Conservation (phyloP, 2,329 filamentous ascomycete species). For the Fusarium papillatum region DNA sequence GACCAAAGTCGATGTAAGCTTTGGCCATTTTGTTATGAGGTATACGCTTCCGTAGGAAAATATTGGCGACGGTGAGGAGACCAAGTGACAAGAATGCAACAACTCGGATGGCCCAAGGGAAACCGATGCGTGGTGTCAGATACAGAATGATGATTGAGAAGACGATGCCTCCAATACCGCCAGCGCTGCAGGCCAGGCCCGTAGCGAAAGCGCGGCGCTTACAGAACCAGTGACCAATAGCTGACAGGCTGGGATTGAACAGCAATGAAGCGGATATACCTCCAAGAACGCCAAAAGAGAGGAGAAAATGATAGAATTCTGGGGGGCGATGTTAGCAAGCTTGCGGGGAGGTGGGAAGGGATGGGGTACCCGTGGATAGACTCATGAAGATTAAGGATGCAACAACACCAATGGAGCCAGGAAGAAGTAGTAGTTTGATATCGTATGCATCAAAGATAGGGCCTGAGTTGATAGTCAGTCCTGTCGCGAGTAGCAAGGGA, state of each 20-base stretch:
- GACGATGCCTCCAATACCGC: conserved; percentile 69
- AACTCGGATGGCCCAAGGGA: conserved; percentile 48
- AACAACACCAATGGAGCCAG: conserved; percentile 69
- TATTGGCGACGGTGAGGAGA: conserved; percentile 44
- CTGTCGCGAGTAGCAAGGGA: too few species aligned
- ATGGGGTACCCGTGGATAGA: conserved; percentile 61
- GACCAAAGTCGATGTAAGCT: conserved; percentile 61
- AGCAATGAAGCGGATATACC: conserved; percentile 76
- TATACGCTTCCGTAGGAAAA: conserved; percentile 57
- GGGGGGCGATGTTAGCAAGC: neutral
- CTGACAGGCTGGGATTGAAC: conserved; percentile 77
- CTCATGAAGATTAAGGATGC: conserved; percentile 70
- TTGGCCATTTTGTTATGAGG: conserved; percentile 61
- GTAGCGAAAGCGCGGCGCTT: conserved; percentile 75
- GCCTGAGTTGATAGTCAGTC: neutral
- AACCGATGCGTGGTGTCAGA: conserved; percentile 44
- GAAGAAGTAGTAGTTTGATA: conserved; percentile 68
- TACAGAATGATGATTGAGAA: conserved; percentile 56
- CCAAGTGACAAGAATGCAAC: conserved; percentile 45
- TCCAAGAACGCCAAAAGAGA: conserved; percentile 76
- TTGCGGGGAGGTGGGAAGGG: too few species aligned
- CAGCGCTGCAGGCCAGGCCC: conserved; percentile 77
- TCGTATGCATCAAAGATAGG: conserved; percentile 80
- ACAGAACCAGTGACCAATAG: conserved; percentile 75
- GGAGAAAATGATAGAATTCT: conserved; percentile 79